Base-by-base conservation (phyloP, 164 flowering plant genomes). In the Berberis thunbergii region DNA sequence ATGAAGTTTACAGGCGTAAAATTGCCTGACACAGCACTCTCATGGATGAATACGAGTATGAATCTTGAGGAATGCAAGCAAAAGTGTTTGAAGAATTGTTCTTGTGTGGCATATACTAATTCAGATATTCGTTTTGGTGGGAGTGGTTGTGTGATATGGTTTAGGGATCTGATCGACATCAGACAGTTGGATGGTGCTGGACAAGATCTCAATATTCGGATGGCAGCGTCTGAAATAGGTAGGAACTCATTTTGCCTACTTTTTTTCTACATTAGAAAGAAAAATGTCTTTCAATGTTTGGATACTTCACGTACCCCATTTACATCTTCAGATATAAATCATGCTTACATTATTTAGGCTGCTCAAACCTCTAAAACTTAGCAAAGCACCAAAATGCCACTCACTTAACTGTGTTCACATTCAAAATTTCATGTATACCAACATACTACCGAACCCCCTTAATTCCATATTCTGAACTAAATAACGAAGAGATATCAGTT, bases 151-250 rank as follows among this genome's bases (percentile, higher is more conserved):
- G 12, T 65, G 13, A 43, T 70, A 6, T 76, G 80, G 83, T 67
- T 46, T 52, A 73, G 73, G 0, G 71, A 73, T 49, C 50, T 79
- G 55, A 42, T 66, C 1, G 79, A 79, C 58, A 69, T 73, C 0
- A 55, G 64, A 64, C 62, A 49, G n/a, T 66, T 40, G 44, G 40
- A 41, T 42, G 57, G 4, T 12, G 63, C 57, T 49, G 75, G 71
- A n/a, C 69, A 80, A 38, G 74, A 71, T 53, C 44, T 80, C 2
- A 73, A 64, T 45, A 26, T 77, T 3, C 61, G 79, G 13, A 11
- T 73, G 69, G 75, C 69, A 10, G 65, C 72, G n/a, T 70, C 78
- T 11, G 65, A 71, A 12, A 3, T 65, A 43, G 79, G 79, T 76
- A 57, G 7, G 64, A 43, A 43, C 4, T 61, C 49, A 46, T 26